Conservation (phyloP, 176 grass and related monocot genomes). For the Olyra latifolia region DNA sequence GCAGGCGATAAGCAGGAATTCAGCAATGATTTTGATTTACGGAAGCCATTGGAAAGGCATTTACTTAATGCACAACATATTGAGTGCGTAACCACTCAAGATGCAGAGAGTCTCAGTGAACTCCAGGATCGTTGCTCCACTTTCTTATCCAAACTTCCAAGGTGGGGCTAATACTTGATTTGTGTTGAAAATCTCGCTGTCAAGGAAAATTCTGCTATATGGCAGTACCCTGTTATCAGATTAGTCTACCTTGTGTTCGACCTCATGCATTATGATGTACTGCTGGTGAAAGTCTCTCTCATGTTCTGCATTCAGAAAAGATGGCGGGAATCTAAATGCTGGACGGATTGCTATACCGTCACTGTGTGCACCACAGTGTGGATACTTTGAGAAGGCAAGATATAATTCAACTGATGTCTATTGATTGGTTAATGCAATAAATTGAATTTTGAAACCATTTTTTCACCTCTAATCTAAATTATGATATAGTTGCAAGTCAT, state of each 20-base stretch:
- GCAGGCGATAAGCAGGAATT: conserved; percentile 81
- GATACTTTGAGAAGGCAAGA: conserved; percentile 75
- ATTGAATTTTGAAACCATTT: conserved; percentile 1
- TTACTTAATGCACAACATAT: conserved; percentile 59
- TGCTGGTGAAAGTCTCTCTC: conserved; percentile 8
- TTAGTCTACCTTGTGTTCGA: not conserved
- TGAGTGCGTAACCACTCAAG: conserved; percentile 78
- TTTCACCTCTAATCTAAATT: not conserved
- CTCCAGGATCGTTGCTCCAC: conserved; percentile 51
- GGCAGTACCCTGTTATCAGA: not conserved
- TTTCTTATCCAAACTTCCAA: conserved; percentile 67
- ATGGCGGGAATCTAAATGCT: conserved; percentile 49
- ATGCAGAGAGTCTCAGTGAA: conserved; percentile 36
- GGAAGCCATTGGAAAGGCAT: conserved; percentile 78
- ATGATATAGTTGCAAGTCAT: not conserved
- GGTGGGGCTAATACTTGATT: conserved; percentile 40
- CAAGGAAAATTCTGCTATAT: not conserved
- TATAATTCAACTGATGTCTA: not conserved
- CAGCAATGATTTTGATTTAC: conserved; percentile 90
- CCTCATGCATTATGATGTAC: not conserved
- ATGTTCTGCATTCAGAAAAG: conserved; percentile 57
- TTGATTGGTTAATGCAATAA: not conserved
- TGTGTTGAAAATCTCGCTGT: conserved; percentile 2
- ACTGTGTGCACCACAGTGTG: conserved; percentile 81
- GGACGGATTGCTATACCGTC: conserved; percentile 90